phyloP scores from a whole-genome alignment of 2,329 filamentous ascomycete species.

The Fusarium miscanthi region DNA sequence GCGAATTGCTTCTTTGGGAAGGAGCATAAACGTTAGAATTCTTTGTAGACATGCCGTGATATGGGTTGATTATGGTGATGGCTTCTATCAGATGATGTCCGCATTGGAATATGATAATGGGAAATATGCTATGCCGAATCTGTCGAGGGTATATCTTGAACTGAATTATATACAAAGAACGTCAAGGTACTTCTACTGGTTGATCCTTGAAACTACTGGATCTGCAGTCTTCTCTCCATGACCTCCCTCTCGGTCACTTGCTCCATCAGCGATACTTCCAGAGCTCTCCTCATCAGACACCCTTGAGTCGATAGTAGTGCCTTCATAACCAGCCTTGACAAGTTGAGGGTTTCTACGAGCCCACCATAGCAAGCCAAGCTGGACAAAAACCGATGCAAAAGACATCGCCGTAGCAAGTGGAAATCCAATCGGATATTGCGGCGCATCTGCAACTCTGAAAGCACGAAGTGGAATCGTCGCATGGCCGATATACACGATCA shows the following conservation, averaged over 20 bases:
- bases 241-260: background rate
- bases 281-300: constrained; percentile 36
- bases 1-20: background rate
- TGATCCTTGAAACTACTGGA: constrained; percentile 12
- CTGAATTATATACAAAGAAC: too few species aligned
- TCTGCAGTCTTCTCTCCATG: constrained; percentile 5
- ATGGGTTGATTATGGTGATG: background rate
- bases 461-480: constrained; percentile 53
- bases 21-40: accelerated
- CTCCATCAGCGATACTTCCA: background rate
- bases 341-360: constrained; percentile 30
- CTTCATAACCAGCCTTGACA: constrained; percentile 38
- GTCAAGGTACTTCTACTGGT: background rate
- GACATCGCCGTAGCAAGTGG: constrained; percentile 50
- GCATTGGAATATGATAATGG: accelerated
- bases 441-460: constrained; percentile 50
- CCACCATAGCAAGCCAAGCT: constrained; percentile 50
- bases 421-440: constrained; percentile 52
- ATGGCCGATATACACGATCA: constrained; percentile 53
- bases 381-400: constrained; percentile 47
- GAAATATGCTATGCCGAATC: background rate
- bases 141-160: background rate
- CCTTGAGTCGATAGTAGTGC: constrained; percentile 17
- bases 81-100: accelerated
- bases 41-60: background rate